Evolutionary conservation across 176 grass and related monocot genomes (phyloP).

Genomic region (Puccinellia tenuiflora): DNA sequence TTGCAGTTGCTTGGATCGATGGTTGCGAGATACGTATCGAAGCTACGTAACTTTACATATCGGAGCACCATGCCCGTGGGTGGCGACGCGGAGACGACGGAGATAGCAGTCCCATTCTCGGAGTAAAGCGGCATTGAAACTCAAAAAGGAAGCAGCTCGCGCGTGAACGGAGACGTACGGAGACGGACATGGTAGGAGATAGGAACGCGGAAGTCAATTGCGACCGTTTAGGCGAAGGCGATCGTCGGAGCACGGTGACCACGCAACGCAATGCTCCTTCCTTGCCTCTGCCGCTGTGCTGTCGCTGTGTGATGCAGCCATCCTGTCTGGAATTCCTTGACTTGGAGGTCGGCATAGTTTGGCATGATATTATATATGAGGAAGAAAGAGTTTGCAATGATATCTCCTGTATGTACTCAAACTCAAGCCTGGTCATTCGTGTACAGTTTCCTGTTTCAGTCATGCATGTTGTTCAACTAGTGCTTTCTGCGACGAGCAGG

Average conservation of each 20-base stretch:
- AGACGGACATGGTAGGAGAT: no score
- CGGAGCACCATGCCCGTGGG: no score
- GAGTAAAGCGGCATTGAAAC: constrained; percentile 13
- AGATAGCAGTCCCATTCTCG: no score
- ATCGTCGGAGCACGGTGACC: no score
- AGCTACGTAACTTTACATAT: no score
- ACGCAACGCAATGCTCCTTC: no score
- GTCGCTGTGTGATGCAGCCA: constrained; percentile 17
- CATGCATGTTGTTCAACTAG: not conserved
- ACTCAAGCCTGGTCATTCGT: not conserved
- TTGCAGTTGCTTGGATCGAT: no score
- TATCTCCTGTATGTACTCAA: not conserved
- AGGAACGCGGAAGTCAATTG: not conserved
- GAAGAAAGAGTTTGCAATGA: not conserved
- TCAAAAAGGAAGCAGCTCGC: constrained; percentile 7
- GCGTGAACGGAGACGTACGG: not conserved
- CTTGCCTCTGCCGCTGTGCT: not conserved
- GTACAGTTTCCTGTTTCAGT: not conserved
- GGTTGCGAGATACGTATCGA: no score
- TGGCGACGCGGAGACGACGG: no score
- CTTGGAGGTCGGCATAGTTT: not conserved
- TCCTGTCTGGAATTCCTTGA: constrained; percentile 16
- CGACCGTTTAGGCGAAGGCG: no score
- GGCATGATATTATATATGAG: no score
- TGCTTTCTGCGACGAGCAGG: not conserved